Conservation (phyloP, 768 basidiomycete species). For the Phanerochaete carnosa region DNA sequence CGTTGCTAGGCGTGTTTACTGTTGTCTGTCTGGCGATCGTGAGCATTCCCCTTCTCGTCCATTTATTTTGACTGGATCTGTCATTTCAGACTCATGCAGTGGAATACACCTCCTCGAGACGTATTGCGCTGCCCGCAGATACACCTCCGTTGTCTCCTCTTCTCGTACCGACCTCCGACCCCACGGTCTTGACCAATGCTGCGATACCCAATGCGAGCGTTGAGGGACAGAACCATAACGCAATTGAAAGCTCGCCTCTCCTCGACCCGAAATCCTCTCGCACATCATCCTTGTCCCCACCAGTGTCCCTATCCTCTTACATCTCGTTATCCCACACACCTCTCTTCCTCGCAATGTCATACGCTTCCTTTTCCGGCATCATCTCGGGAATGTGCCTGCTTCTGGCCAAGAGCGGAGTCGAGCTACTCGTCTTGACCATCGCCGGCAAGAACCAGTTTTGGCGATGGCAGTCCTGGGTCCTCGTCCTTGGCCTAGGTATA, state of each 20-base stretch:
- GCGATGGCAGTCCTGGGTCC: conserved; percentile 81
- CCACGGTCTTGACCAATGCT: conserved; percentile 36
- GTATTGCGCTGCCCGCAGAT: conserved; percentile 22
- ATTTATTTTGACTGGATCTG: not conserved
- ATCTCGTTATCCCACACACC: conserved; percentile 40
- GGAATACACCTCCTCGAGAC: conserved; percentile 59
- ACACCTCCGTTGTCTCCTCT: conserved; percentile 36
- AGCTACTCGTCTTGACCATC: conserved; percentile 77
- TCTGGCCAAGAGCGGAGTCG: conserved; percentile 92
- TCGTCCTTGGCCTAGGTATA: conserved; percentile 64
- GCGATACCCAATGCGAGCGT: conserved; percentile 24
- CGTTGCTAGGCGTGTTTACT: conserved; percentile 59
- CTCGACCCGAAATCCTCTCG: conserved; percentile 35
- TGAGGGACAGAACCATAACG: conserved; percentile 9
- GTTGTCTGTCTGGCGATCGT: conserved; percentile 61
- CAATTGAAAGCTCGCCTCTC: conserved; percentile 54
- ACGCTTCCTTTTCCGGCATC: conserved; percentile 84
- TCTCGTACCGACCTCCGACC: conserved; percentile 30
- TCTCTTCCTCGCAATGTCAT: conserved; percentile 73
- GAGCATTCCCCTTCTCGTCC: conserved; percentile 29
- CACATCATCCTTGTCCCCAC: conserved; percentile 23
- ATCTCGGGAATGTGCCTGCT: conserved; percentile 90
- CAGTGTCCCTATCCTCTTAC: conserved; percentile 15
- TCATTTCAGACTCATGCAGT: conserved; percentile 63
- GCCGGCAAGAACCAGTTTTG: conserved; percentile 77